Evolutionary conservation across 2,329 filamentous ascomycete species (phyloP).

Genomic region (Neopestalotiopsis sp.): DNA sequence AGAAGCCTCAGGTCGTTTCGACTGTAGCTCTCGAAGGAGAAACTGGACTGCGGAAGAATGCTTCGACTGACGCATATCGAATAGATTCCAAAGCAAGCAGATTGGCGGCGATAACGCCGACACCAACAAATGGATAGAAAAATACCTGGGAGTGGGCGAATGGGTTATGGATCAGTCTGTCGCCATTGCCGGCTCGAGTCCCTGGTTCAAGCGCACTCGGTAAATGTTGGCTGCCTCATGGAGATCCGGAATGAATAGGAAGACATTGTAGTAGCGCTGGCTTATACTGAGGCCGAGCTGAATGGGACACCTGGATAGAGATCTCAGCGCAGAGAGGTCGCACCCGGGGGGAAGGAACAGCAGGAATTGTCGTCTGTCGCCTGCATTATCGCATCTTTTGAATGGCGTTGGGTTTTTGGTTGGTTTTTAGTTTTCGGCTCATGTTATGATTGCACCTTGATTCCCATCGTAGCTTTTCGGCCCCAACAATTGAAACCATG

Average conservation of each 20-base stretch:
- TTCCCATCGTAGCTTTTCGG: neutral
- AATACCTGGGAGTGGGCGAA: conserved; percentile 92
- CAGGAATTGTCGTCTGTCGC: neutral
- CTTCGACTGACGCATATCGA: conserved; percentile 49
- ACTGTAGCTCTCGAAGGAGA: conserved; percentile 6
- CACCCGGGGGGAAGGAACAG: neutral
- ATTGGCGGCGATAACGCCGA: conserved; percentile 81
- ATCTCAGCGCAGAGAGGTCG: neutral
- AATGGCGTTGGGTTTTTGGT: conserved; percentile 13
- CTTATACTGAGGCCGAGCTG: neutral
- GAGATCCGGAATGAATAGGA: neutral
- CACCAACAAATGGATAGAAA: conserved; percentile 86
- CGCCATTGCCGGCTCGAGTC: conserved; percentile 84
- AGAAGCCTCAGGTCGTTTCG: conserved; percentile 2
- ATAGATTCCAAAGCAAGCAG: conserved; percentile 85
- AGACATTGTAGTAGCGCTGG: neutral
- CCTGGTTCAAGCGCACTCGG: conserved; percentile 90
- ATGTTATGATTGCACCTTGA: conserved; percentile 8
- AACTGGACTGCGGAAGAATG: neutral
- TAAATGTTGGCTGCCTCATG: conserved; percentile 42
- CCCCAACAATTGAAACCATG: neutral
- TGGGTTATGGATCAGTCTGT: conserved; percentile 99
- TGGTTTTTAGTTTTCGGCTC: conserved; percentile 1
- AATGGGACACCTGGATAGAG: neutral
- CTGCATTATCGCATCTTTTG: conserved; percentile 9